Evolutionary conservation across 2,329 filamentous ascomycete species (phyloP), one percentile per base, ranked within the genome.

Genomic region (Fusarium equiseti): DNA sequence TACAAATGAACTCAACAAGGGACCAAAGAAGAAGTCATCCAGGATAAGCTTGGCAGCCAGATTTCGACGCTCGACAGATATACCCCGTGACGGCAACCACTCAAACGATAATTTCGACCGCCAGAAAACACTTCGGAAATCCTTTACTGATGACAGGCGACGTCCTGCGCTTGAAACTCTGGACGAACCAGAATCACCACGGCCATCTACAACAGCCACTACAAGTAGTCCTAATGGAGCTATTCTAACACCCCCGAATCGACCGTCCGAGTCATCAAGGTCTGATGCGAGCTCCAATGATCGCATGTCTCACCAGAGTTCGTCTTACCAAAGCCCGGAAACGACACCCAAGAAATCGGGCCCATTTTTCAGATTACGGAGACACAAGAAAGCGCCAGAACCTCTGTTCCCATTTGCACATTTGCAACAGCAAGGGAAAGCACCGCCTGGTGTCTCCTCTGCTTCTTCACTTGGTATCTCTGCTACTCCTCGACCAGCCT

Each of bases 391-490:
- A 76, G 89, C 92, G 64, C 88, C 90, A 40, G 90, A 89, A 29
- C 88, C 93, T 5, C 83, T 98, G 38, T 98, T 98, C 75, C 95
- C 95, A 6, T 83, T 98, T 31, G 90, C 92, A 40, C 91, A 95
- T 62, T 85, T 98, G n/a, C 94, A 94, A 43, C 90, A 79, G 69
- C 94, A 92, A 79, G 86, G 89, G 69, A 88, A 81, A 73, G 77
- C 75, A 6, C 72, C 78, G 18, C 73, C 79, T 48, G 73, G 79
- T 48, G 69, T 79, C 55, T 81, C 82, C 66, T 83, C 85, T 62
- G 80, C 84, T 13, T 73, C 77, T 54, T 84, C 86, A 55, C 83
- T 85, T 59, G 79, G 75, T 20, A 66, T 77, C 12, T 68, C 72
- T 26, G 59, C 74, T 13, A 79, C 77, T n/a, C 77, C 79, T 27